Conservation (phyloP, 1,284 basidiomycete species). For the Papiliotrema fonsecae region DNA sequence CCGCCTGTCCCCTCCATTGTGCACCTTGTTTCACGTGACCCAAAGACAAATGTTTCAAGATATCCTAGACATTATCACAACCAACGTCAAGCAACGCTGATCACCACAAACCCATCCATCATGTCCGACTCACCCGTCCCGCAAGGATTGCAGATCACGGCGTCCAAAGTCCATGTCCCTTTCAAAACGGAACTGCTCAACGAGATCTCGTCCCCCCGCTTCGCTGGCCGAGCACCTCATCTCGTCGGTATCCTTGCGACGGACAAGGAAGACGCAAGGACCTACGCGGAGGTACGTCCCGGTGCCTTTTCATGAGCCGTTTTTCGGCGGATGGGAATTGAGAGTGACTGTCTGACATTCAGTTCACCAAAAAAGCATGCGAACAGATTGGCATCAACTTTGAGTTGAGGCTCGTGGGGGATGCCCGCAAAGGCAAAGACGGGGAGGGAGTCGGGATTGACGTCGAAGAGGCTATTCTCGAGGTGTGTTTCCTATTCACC, state of each 20-base stretch:
- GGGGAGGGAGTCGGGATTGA: slow-evolving; percentile 59
- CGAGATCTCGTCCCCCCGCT: slow-evolving; percentile 27
- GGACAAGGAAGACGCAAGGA: slow-evolving; percentile 75
- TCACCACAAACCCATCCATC: no score
- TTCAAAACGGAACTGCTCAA: slow-evolving; percentile 46
- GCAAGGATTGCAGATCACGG: slow-evolving; percentile 47
- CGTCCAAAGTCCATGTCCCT: slow-evolving; percentile 45
- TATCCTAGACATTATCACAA: no score
- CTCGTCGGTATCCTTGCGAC: slow-evolving; percentile 91
- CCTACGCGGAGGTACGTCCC: slow-evolving; percentile 66
- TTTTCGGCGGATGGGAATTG: neutral
- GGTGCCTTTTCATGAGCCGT: neutral
- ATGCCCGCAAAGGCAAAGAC: slow-evolving; percentile 48
- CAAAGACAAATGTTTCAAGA: no score
- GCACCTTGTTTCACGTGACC: no score
- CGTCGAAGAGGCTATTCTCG: slow-evolving; percentile 90
- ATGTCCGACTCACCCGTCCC: no score
- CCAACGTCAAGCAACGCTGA: no score
- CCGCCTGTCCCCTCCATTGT: no score
- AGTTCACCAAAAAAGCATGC: slow-evolving; percentile 87
- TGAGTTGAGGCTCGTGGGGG: slow-evolving; percentile 65
- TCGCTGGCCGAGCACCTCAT: slow-evolving; percentile 55
- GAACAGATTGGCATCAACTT: slow-evolving; percentile 83
- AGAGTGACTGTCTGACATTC: no score
- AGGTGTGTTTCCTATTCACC: slow-evolving; percentile 49